Evolutionary conservation across 2,329 filamentous ascomycete genomes (phyloP).

Genomic region (Colletotrichum phormii): DNA sequence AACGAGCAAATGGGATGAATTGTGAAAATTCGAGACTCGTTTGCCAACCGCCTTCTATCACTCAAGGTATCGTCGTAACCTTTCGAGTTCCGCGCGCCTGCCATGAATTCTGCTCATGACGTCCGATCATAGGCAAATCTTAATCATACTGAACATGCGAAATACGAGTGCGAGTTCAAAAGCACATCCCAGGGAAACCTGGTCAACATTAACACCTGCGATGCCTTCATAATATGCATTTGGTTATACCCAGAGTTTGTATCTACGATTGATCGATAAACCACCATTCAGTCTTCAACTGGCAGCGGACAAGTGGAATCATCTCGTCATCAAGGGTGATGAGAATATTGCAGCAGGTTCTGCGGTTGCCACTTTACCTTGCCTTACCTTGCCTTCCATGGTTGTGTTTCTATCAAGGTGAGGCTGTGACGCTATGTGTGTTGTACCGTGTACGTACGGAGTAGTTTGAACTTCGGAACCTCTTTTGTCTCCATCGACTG

Average conservation of each 20-base stretch:
- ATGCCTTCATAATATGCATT: no score
- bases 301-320: neutral
- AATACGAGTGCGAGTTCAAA: neutral
- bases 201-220: no score
- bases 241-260: no score
- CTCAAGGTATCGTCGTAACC: neutral
- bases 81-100: conserved; percentile 1
- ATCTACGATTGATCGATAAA: neutral
- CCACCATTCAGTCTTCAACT: no score
- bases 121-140: neutral
- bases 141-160: neutral
- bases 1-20: neutral
- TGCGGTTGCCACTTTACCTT: neutral
- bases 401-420: neutral
- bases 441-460: no score
- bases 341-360: neutral
- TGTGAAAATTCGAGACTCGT: neutral
- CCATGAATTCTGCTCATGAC: conserved; percentile 12
- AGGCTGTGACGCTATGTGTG: neutral
- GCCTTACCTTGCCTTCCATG: neutral
- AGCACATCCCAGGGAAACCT: neutral
- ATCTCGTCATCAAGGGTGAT: neutral
- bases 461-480: neutral
- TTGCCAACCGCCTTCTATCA: neutral
- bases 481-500: conserved; percentile 2